Conservation (phyloP, 495 filamentous ascomycete species). For the Daldinia vernicosa region DNA sequence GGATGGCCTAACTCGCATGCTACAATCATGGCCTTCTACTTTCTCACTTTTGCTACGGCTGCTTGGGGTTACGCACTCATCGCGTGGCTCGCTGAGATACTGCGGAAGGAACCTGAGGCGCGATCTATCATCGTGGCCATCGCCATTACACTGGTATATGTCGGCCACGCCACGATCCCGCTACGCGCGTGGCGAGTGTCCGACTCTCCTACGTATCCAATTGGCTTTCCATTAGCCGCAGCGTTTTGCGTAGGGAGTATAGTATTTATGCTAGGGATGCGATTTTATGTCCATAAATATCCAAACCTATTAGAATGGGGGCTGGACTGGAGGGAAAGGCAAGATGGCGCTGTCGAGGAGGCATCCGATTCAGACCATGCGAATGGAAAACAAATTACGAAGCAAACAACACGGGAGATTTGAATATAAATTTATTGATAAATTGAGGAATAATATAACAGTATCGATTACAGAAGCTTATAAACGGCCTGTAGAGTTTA, state of each 20-base stretch:
- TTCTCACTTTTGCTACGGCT: slow-evolving; percentile 21
- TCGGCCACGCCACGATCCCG: slow-evolving; percentile 22
- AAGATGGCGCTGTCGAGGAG: not conserved
- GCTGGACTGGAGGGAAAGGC: not conserved
- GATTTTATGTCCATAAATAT: not conserved
- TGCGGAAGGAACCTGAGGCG: slow-evolving; percentile 20
- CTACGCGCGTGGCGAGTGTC: slow-evolving; percentile 15
- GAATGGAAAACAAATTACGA: not conserved
- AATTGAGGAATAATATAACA: not conserved
- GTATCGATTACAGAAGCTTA: not conserved
- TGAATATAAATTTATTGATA: not conserved
- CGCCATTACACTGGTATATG: slow-evolving; percentile 16
- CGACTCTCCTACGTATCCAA: slow-evolving; percentile 22
- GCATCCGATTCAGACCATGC: not conserved
- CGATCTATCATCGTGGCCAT: slow-evolving; percentile 24
- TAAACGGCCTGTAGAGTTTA: too few relatives aligned
- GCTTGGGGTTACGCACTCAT: slow-evolving; percentile 25
- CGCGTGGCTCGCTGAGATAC: slow-evolving; percentile 26
- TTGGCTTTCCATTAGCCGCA: slow-evolving; percentile 3
- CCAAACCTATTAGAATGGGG: not conserved
- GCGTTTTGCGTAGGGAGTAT: not conserved
- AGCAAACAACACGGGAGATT: not conserved
- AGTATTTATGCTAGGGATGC: not conserved
- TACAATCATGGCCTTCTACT: slow-evolving; percentile 5
- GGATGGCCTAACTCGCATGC: not conserved